Evolutionary conservation across 805 yeast species (phyloP), one percentile per base, ranked within the genome.

Genomic region (Wickerhamiella azyma): DNA sequence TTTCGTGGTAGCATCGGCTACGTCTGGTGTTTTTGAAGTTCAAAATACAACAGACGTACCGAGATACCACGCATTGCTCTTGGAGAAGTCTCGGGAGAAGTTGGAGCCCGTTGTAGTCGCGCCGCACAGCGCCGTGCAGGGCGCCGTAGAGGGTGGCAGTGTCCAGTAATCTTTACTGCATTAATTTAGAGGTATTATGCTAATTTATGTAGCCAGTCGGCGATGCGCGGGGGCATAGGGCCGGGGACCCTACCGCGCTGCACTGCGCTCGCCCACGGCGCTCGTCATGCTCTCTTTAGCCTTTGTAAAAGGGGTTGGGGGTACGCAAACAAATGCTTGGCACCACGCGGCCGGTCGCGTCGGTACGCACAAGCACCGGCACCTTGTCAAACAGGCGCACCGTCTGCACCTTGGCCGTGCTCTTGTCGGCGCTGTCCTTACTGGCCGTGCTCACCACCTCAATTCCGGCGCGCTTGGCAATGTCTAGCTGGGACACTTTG

Each of bases 241-340:
- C n/a, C n/a, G 11, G 8, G 11, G 30, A 26, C 11, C 10, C 30
- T 26, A 26, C 30, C 8, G 8, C 8, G 8, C 11, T 9, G 8
- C 10, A n/a, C n/a, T n/a, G n/a, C n/a, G n/a, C n/a, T n/a, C n/a
- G n/a, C n/a, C n/a, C n/a, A n/a, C n/a, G n/a, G n/a, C n/a, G n/a
- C n/a, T n/a, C n/a, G n/a, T n/a, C n/a, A n/a, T n/a, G n/a, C n/a
- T n/a, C n/a, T n/a, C 24, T 21, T 21, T 21, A 21, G 24, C 24
- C 33, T 9, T 18, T 29, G 33, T 39, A 36, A 45, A 88, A 89
- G 28, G 98, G 98, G 57, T 89, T 89, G 58, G 88, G 68, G 7
- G 89, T 82, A 56, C 95, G 75, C 13, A 92, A 95, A 2, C 96
- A 85, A 55, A 89, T 71, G 62, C 96, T 89, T 14, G 98, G 98